phyloP scores from a whole-genome alignment of 176 grass and related monocot genomes.

The Pontederia crassipes region DNA sequence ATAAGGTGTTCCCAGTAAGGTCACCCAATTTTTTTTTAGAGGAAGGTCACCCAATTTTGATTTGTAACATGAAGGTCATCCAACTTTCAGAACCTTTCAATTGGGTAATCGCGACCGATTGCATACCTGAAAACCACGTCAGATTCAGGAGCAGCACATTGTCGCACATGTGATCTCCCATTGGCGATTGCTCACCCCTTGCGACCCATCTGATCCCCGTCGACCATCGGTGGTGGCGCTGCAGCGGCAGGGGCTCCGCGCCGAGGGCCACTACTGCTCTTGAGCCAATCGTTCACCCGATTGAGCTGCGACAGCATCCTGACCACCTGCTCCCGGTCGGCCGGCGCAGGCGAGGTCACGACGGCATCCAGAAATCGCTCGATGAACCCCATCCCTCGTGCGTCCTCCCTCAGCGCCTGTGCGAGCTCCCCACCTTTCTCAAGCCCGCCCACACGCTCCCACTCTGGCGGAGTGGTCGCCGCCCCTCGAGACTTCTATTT shows the following conservation, averaged over 20 bases:
- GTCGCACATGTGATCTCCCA: too few species aligned
- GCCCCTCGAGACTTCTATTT: neutral
- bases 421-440: too few species aligned
- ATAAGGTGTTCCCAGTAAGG: too few species aligned
- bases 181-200: too few species aligned
- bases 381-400: constrained; percentile 23
- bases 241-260: neutral
- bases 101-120: too few species aligned
- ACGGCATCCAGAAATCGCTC: constrained; percentile 37
- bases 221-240: neutral
- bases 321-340: constrained; percentile 43
- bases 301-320: constrained; percentile 49
- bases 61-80: too few species aligned
- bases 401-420: too few species aligned
- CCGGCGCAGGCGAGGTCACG: constrained; percentile 27
- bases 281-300: constrained; percentile 52
- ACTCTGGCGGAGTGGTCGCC: constrained; percentile 19
- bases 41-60: too few species aligned
- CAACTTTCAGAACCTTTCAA: too few species aligned
- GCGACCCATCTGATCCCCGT: neutral
- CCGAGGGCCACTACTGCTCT: constrained; percentile 14
- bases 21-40: too few species aligned
- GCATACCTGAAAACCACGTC: too few species aligned
- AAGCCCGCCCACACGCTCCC: constrained; percentile 30
- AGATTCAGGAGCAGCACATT: too few species aligned